These are phyloP conservation scores for Pleoardoris graminearum DNA, from an alignment of 2,329 filamentous ascomycete genomes.

Conservation along the genomic window DNA sequence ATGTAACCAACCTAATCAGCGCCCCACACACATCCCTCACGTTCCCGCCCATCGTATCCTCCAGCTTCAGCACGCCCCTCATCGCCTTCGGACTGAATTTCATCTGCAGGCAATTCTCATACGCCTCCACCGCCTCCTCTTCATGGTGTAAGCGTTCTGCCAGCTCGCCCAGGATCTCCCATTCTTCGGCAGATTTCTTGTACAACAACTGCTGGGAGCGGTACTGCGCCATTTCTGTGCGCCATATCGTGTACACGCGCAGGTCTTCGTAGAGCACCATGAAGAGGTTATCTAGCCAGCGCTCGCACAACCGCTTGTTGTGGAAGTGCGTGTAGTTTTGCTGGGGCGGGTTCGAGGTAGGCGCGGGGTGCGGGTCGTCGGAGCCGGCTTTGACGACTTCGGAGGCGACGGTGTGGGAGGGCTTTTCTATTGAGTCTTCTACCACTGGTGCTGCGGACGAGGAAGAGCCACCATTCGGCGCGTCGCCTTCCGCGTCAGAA, in stretches of 20 bases:
- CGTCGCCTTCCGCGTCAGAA: conserved; percentile 27
- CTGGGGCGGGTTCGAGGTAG: conserved; percentile 55
- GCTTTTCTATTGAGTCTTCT: conserved; percentile 68
- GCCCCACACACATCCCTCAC: conserved; percentile 79
- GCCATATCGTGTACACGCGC: conserved; percentile 98
- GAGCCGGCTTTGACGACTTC: conserved; percentile 75
- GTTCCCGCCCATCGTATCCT: conserved; percentile 71
- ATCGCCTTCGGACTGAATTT: conserved; percentile 94
- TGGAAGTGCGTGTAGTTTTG: conserved; percentile 86
- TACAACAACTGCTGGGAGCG: conserved; percentile 92
- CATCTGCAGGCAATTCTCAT: conserved; percentile 81
- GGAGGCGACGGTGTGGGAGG: conserved; percentile 75
- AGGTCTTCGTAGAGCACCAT: conserved; percentile 99
- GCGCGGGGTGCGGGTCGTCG: conserved; percentile 56
- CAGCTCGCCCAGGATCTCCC: conserved; percentile 94
- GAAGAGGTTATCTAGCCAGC: conserved; percentile 97
- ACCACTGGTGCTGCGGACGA: conserved; percentile 29
- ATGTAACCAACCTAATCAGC: conserved; percentile 90
- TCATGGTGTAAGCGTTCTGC: conserved; percentile 90
- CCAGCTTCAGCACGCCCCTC: conserved; percentile 77
- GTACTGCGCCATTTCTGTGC: conserved; percentile 95
- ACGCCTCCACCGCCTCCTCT: conserved; percentile 91
- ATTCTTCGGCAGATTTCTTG: conserved; percentile 95
- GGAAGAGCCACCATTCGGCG: conserved; percentile 36
- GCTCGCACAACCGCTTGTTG: conserved; percentile 94